Evolutionary conservation across 2,329 filamentous ascomycete genomes (phyloP).

Genomic region (Whalleya microplaca): DNA sequence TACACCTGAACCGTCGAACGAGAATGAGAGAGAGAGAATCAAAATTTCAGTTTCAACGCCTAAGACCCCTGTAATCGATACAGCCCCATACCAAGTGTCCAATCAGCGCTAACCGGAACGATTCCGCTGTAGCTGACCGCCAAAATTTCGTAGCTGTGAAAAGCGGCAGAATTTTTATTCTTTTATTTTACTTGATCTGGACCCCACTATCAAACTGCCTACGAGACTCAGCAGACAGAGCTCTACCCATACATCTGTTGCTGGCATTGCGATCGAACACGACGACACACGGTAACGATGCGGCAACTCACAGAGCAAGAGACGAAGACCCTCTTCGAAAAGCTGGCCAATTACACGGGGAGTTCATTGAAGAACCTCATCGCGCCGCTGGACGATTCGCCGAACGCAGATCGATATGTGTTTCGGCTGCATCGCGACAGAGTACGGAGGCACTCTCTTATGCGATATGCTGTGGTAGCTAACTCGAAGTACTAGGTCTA

Average conservation of each 20-base stretch:
- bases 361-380: conserved; percentile 84
- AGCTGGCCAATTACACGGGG: conserved; percentile 93
- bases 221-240: no score
- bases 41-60: conserved; percentile 14
- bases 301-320: conserved; percentile 70
- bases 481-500: conserved; percentile 59
- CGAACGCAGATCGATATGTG: conserved; percentile 76
- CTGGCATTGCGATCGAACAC: neutral
- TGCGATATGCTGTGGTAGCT: neutral
- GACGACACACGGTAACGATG: conserved; percentile 22
- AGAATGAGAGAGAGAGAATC: conserved; percentile 12
- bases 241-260: neutral
- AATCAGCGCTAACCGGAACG: conserved; percentile 25
- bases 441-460: conserved; percentile 13
- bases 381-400: conserved; percentile 68
- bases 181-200: neutral
- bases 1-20: neutral
- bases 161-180: conserved; percentile 29
- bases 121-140: conserved; percentile 28
- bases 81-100: conserved; percentile 15
- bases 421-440: conserved; percentile 79
- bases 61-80: conserved; percentile 15
- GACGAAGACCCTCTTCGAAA: conserved; percentile 82
- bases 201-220: conserved; percentile 18
- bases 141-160: conserved; percentile 30